A percentile compares a stretch with the other conserved stretches of the same genome.
phyloP scores from a whole-genome alignment of 1,139 yeast species.

The Geotrichum armillariae region DNA sequence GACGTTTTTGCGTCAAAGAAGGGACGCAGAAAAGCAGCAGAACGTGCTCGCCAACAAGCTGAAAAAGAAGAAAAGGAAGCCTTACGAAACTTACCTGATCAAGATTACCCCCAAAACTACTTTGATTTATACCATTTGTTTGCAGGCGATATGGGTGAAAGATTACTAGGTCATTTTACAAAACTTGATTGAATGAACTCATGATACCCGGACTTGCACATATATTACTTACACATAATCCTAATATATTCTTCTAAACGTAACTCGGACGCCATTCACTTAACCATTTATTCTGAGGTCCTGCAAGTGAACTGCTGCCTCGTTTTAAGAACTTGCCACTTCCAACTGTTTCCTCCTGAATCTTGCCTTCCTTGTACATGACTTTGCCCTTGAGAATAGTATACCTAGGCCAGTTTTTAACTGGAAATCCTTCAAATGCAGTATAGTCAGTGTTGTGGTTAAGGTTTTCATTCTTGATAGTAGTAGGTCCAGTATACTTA shows the following conservation, averaged over 20 bases:
- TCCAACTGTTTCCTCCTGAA: constrained; percentile 33
- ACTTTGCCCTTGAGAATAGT: constrained; percentile 45
- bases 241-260: not conserved
- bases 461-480: constrained; percentile 41
- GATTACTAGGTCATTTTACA: constrained; percentile 9
- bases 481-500: constrained; percentile 34
- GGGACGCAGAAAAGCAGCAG: not conserved
- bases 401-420: constrained; percentile 50
- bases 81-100: not conserved
- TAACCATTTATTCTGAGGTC: constrained; percentile 17
- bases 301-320: constrained; percentile 12
- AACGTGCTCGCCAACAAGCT: not conserved
- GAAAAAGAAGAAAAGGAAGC: not conserved
- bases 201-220: too few relatives aligned
- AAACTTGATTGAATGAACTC: too few relatives aligned
- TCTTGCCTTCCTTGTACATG: constrained; percentile 35
- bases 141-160: constrained; percentile 13
- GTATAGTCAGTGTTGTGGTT: constrained; percentile 49
- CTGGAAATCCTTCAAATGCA: constrained; percentile 46
- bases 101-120: not conserved
- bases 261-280: constrained; percentile 19
- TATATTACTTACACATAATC: not conserved
- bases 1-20: constrained; percentile 11
- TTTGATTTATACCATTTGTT: constrained; percentile 14
- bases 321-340: constrained; percentile 14